These are phyloP conservation scores for Rhamnella rubrinervis DNA, from an alignment of 331 rosid genomes.

Conservation along the genomic window DNA sequence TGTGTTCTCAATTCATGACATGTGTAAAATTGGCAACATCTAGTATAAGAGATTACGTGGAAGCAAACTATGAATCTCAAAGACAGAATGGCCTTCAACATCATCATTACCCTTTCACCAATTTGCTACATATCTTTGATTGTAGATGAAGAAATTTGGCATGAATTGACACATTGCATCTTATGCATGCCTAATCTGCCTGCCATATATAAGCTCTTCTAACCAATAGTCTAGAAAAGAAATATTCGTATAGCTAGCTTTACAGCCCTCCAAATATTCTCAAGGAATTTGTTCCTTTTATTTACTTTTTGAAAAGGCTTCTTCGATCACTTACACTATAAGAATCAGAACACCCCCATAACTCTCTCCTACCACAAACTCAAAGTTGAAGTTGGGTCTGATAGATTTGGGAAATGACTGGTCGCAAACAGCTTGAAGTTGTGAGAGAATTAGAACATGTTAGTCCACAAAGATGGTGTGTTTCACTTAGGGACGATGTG, in stretches of 20 bases:
- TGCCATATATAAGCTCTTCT: conserved; percentile 13
- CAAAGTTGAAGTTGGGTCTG: conserved; percentile 21
- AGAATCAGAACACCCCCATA: conserved; percentile 38
- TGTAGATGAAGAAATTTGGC: conserved; percentile 29
- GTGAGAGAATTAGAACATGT: conserved; percentile 53
- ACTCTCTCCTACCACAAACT: conserved; percentile 37
- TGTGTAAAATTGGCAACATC: neutral
- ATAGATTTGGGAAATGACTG: conserved; percentile 34
- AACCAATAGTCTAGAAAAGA: conserved; percentile 6
- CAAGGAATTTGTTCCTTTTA: conserved; percentile 27
- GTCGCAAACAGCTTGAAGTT: conserved; percentile 62
- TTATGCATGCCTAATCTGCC: conserved; percentile 33
- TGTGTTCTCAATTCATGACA: no score
- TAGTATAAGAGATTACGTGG: conserved; percentile 20
- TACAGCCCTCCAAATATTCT: conserved; percentile 31
- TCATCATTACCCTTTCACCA: conserved; percentile 23
- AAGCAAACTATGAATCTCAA: conserved; percentile 21
- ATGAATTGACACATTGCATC: conserved; percentile 31
- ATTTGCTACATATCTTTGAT: conserved; percentile 29
- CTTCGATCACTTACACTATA: conserved; percentile 42
- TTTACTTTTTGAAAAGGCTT: conserved; percentile 8
- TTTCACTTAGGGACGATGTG: conserved; percentile 70
- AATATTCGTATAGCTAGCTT: conserved; percentile 26
- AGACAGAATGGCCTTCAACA: conserved; percentile 13
- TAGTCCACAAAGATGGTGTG: conserved; percentile 69